Evolutionary conservation across 768 basidiomycete genomes (phyloP), one percentile per base, ranked within the genome.

Genomic region (Boletus tomentosulus): DNA sequence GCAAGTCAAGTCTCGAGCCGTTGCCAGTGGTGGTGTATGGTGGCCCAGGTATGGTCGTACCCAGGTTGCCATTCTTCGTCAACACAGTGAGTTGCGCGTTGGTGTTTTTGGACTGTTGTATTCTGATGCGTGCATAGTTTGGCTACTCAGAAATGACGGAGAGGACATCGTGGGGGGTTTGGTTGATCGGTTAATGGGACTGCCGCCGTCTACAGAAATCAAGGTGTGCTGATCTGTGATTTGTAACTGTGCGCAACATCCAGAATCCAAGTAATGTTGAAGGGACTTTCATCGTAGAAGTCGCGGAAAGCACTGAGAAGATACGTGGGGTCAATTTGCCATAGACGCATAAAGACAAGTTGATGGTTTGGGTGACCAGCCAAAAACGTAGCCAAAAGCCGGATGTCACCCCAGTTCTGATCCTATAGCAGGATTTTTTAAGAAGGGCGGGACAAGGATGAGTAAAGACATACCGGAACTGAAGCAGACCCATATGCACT

Each of bases 331-430:
- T 93, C 84, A 41, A 91, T 87, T 64, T 95, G 91, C 89, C 92
- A 95, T 51, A 99, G 85, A 46, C 93, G 83, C 84, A 95, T 93
- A 75, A 98, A 98, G 53, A 98, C 94, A 10, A 99, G 82, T 60
- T 97, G 92, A 63, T 97, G 93, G 61, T 94, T 94, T 8, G 94
- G 93, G 64, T 95, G 90, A 15, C 92, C 91, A 22, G 85, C 86
- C 39, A 98, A 77, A 74, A 98, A 98, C 84, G 92, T 89, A 35
- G 84, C 79, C 47, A 98, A 77, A 13, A 98, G 71, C 22, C 94
- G 87, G 45, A 92, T 86, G 22, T 90, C 84, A 62, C 88, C 91
- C 90, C 96, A 97, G 6, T 84, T 79, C 56, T 88, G 76, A 76
- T 93, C 84, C 83, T 85, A 50, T 25, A n/a, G 35, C 12, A 30